Percentiles rank a stretch among this genome's conserved stretches.
phyloP scores from a whole-genome alignment of 2,329 filamentous ascomycete species.

The Geosmithia morbida region DNA sequence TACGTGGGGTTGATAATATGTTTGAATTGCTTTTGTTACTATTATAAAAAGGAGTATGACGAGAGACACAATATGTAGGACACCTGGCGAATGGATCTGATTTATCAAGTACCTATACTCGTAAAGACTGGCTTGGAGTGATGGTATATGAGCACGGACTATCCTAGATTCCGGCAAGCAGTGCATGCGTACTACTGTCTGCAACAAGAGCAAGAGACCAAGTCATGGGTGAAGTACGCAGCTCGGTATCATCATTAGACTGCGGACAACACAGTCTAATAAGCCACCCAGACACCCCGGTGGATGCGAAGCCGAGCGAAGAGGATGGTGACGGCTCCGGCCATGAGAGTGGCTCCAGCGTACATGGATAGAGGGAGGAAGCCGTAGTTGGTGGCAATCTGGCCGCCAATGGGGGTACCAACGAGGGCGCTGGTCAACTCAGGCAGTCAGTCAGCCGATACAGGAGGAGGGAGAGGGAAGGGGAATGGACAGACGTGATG shows the following conservation, averaged over 20 bases:
- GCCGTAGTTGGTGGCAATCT: not conserved
- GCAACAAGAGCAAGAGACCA: too few species aligned
- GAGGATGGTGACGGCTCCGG: not conserved
- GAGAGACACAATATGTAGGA: too few species aligned
- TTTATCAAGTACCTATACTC: too few species aligned
- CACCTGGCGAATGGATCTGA: too few species aligned
- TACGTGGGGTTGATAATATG: slow-evolving; percentile 61
- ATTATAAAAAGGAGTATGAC: too few species aligned
- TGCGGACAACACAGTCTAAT: not conserved
- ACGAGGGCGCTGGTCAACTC: not conserved
- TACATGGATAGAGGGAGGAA: not conserved
- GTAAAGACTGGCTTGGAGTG: too few species aligned
- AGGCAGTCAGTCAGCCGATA: not conserved
- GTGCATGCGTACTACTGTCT: too few species aligned
- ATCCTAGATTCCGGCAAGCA: too few species aligned
- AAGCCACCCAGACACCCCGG: not conserved
- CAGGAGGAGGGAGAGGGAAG: not conserved
- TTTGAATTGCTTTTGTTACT: not conserved
- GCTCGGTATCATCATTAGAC: too few species aligned
- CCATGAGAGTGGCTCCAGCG: not conserved
- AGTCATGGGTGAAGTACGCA: too few species aligned
- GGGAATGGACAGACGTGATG: not conserved
- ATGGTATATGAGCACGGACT: too few species aligned
- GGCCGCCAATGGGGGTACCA: not conserved
- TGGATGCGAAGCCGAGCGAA: not conserved